Conservation (phyloP, 306 rosid species). For the Datisca glomerata region DNA sequence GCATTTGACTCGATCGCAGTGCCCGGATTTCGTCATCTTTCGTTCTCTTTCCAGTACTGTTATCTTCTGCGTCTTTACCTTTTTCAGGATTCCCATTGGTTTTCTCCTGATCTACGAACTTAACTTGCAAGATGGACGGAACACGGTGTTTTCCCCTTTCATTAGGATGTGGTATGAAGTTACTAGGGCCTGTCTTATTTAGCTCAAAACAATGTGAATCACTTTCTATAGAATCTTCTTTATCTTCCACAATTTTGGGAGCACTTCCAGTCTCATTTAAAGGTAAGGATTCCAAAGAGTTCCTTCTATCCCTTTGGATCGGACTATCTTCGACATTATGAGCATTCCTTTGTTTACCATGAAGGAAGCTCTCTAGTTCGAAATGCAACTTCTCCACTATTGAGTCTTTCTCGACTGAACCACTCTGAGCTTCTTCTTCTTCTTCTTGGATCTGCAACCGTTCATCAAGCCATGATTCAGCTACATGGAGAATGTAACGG, state of each 20-base stretch:
- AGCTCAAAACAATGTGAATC: slow-evolving; percentile 95
- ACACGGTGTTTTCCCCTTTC: slow-evolving; percentile 48
- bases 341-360: slow-evolving; percentile 36
- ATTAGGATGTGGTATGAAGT: slow-evolving; percentile 23
- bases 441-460: slow-evolving; percentile 90
- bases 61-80: slow-evolving; percentile 25
- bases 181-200: slow-evolving; percentile 44
- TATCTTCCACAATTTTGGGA: slow-evolving; percentile 71
- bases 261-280: slow-evolving; percentile 71
- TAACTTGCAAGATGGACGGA: slow-evolving; percentile 65
- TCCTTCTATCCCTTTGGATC: slow-evolving; percentile 38
- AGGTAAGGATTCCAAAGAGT: slow-evolving; percentile 74
- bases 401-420: slow-evolving; percentile 37
- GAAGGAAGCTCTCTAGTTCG: slow-evolving; percentile 85
- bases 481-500: slow-evolving; percentile 70
- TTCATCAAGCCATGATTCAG: slow-evolving; percentile 96
- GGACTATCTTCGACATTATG: slow-evolving; percentile 24
- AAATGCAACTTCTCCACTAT: slow-evolving; percentile 68
- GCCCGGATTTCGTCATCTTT: slow-evolving; percentile 33
- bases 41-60: slow-evolving; percentile 23
- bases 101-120: slow-evolving; percentile 74
- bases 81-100: slow-evolving; percentile 26
- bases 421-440: no score
- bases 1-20: slow-evolving; percentile 30
- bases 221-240: slow-evolving; percentile 58